These are phyloP conservation scores for Rhodamnia argentea DNA, from an alignment of 345 rosid genomes.

Conservation along the genomic window DNA sequence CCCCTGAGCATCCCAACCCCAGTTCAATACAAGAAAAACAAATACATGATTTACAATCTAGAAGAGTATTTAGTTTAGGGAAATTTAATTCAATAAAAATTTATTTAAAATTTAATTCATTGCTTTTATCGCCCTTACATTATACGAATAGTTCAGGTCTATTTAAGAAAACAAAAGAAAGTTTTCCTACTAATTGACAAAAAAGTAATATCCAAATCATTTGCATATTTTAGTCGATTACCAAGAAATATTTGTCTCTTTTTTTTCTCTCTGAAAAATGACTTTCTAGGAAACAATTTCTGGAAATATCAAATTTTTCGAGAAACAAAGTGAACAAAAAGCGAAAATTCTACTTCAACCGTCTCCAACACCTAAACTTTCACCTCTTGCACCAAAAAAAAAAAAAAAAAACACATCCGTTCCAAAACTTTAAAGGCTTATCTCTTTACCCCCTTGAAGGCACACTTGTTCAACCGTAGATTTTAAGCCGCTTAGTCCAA, in stretches of 20 bases:
- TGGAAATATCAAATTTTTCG: neutral
- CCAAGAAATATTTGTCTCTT: neutral
- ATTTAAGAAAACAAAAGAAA: neutral
- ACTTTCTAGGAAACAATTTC: neutral
- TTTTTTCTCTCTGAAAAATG: neutral
- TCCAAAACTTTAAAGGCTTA: neutral
- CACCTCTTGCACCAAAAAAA: neutral
- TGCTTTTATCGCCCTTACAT: neutral
- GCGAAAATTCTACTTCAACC: neutral
- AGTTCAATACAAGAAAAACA: neutral
- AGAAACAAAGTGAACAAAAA: neutral
- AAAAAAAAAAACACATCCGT: neutral
- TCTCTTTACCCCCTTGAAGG: neutral
- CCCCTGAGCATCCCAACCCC: neutral
- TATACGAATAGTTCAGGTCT: neutral
- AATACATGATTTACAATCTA: neutral
- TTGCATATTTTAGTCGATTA: neutral
- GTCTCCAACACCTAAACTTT: neutral
- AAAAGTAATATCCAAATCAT: neutral
- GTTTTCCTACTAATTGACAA: neutral
- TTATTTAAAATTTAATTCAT: neutral
- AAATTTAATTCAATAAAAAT: neutral
- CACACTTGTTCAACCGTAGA: neutral
- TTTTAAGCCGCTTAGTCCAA: neutral
- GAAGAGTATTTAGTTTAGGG: neutral